These are phyloP conservation scores for Saururus chinensis DNA, from an alignment of 164 flowering plant genomes.

Conservation along the genomic window DNA sequence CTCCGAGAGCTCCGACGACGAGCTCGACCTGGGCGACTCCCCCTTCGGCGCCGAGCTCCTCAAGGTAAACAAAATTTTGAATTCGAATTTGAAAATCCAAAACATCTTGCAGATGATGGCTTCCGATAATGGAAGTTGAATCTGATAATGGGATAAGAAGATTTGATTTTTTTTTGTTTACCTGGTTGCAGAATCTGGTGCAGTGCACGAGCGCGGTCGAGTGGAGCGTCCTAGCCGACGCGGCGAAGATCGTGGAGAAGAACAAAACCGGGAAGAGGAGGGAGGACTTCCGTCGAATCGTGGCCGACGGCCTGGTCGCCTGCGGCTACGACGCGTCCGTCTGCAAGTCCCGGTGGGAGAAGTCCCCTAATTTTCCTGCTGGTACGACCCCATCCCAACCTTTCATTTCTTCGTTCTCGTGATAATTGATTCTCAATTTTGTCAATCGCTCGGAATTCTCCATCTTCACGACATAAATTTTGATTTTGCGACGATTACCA, in stretches of 20 bases:
- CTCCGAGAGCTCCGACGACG: constrained; percentile 69
- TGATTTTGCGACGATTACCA: too few relatives aligned
- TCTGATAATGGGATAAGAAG: not conserved
- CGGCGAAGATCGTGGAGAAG: constrained; percentile 28
- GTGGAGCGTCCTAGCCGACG: constrained; percentile 28
- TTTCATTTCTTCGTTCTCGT: too few relatives aligned
- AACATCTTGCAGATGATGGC: not conserved
- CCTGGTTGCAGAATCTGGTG: constrained; percentile 18
- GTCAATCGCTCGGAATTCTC: too few relatives aligned
- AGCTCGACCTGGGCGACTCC: constrained; percentile 36
- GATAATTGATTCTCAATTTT: too few relatives aligned
- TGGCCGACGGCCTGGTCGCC: constrained; percentile 33
- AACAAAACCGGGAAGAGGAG: constrained; percentile 43
- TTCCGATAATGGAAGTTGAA: not conserved
- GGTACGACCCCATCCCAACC: constrained; percentile 26
- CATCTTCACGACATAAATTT: too few relatives aligned
- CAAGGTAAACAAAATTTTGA: constrained; percentile 32
- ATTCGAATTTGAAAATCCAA: not conserved
- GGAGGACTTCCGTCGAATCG: constrained; percentile 37
- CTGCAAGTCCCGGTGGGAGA: constrained; percentile 80
- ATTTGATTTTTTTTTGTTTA: not conserved
- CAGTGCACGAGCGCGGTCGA: constrained; percentile 18
- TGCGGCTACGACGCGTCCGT: constrained; percentile 68
- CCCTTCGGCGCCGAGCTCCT: constrained; percentile 33
- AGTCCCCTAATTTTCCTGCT: constrained; percentile 57